Evolutionary conservation across 2,329 filamentous ascomycete genomes (phyloP).

Genomic region (Colletotrichum sp.): DNA sequence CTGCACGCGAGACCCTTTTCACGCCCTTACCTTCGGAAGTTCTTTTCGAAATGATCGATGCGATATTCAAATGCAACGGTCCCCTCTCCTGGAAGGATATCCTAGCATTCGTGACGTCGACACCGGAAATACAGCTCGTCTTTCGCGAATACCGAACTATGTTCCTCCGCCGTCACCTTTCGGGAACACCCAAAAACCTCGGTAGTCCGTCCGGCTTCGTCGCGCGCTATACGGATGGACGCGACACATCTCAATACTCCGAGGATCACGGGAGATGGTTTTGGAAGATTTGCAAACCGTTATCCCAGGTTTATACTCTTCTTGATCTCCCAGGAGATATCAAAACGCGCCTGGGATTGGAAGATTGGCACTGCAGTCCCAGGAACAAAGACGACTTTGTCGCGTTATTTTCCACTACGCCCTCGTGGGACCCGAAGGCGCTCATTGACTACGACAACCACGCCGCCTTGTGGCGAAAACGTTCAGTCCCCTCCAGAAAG

Average conservation of each 20-base stretch:
- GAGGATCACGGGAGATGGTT: background rate
- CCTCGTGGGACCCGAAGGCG: background rate
- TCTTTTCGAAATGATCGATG: background rate
- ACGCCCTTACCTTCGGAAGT: background rate
- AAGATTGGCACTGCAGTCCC: background rate
- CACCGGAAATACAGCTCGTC: background rate
- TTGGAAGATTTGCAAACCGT: background rate
- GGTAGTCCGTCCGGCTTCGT: background rate
- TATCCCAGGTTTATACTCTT: background rate
- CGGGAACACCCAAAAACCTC: background rate
- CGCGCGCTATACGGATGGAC: background rate
- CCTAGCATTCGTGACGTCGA: background rate
- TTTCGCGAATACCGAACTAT: background rate
- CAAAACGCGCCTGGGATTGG: accelerated
- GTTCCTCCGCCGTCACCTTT: background rate
- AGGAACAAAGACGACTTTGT: background rate
- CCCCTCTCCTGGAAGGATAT: background rate
- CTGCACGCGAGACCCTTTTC: background rate
- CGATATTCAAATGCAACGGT: background rate
- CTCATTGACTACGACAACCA: background rate
- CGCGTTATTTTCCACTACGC: background rate
- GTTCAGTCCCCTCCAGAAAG: accelerated
- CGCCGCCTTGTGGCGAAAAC: background rate
- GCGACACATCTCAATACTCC: background rate
- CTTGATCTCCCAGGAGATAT: background rate